Base-by-base conservation (phyloP, 2,329 filamentous ascomycete genomes). In the Cephalotrichum gorgonifer region DNA sequence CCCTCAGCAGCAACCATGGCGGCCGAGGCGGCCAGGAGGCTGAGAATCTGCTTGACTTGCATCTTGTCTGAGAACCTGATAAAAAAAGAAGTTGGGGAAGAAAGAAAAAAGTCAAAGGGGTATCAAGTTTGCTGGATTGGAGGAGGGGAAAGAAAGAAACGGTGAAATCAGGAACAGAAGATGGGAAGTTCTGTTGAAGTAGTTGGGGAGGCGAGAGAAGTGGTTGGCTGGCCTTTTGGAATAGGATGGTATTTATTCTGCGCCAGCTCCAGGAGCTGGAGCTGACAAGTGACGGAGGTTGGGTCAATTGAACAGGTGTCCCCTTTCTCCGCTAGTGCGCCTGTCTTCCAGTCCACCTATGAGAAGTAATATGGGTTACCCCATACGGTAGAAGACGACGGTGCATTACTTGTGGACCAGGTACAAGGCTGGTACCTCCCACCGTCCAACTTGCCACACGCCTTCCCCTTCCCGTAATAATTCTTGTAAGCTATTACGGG, bases 1-100 rank as follows among this genome's bases (percentile, higher is more conserved):
- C 31, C 47, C 45, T 75, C 75, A 42, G 74, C 71, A 56, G 76
- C 79, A 53, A 82, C 76, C 54, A 78, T 74, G 58, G 79, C 83
- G 56, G 75, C 67, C 56, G 74, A 74, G 53, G 76, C 74, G 52
- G 72, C 71, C 60, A 79, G 63, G 58, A 79, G 69, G 70, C 74
- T 72, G 57, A 71, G 68, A 59, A 74, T 70, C 54, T 79, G 59
- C 64, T 73, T 73, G 58, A 69, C 65, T 55, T 69, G 69, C 74
- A 77, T 77, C 52, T 58, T 68, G 60, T 9, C 35, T n/a, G 57
- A 48, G 49, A 51, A 48, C 49, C 42, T 17, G 52, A 43, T 56
- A 45, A 45, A 43, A 51, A 47, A 43, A 31, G 39, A 20, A 23
- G 17, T 26, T 17, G 33, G n/a, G 30, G 39, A 20, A 23, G 17